These are phyloP conservation scores for Kazachstania viticola DNA, from an alignment of 805 yeast species.

Conservation along the genomic window DNA sequence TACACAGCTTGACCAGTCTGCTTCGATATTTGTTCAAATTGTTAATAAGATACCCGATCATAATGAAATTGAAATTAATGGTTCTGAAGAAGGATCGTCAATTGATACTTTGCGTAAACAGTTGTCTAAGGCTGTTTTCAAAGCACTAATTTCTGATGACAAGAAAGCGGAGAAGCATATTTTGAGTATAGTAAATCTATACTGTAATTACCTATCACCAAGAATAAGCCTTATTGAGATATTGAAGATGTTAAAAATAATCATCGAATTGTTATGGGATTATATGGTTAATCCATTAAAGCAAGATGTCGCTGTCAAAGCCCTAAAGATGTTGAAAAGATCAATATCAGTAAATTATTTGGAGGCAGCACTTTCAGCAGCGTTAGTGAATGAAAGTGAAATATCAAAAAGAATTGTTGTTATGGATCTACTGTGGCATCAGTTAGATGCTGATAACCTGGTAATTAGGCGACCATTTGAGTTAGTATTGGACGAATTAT, in stretches of 20 bases:
- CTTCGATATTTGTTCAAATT: slow-evolving; percentile 28
- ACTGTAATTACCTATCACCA: slow-evolving; percentile 19
- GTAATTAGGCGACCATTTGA: slow-evolving; percentile 51
- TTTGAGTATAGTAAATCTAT: slow-evolving; percentile 22
- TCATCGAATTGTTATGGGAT: slow-evolving; percentile 41
- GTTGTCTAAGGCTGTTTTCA: slow-evolving; percentile 2
- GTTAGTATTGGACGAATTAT: slow-evolving; percentile 53
- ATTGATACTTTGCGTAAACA: slow-evolving; percentile 5
- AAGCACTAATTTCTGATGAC: slow-evolving; percentile 5
- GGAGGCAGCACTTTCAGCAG: slow-evolving; percentile 60
- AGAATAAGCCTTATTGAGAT: slow-evolving; percentile 19
- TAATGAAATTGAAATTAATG: slow-evolving; percentile 7
- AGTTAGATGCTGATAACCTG: slow-evolving; percentile 33
- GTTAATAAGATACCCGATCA: slow-evolving; percentile 37
- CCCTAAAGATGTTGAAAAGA: slow-evolving; percentile 51
- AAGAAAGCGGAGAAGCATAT: slow-evolving; percentile 5
- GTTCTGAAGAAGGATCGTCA: slow-evolving; percentile 29
- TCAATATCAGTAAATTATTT: slow-evolving; percentile 41
- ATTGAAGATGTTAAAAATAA: slow-evolving; percentile 12
- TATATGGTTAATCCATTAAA: slow-evolving; percentile 36
- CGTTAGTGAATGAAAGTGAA: slow-evolving; percentile 33
- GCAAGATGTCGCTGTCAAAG: slow-evolving; percentile 62
- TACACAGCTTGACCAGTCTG: slow-evolving; percentile 21
- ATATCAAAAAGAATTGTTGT: slow-evolving; percentile 38
- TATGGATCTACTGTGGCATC: slow-evolving; percentile 63